phyloP scores from a whole-genome alignment of 495 filamentous ascomycete species.

The Penicillium salamii region DNA sequence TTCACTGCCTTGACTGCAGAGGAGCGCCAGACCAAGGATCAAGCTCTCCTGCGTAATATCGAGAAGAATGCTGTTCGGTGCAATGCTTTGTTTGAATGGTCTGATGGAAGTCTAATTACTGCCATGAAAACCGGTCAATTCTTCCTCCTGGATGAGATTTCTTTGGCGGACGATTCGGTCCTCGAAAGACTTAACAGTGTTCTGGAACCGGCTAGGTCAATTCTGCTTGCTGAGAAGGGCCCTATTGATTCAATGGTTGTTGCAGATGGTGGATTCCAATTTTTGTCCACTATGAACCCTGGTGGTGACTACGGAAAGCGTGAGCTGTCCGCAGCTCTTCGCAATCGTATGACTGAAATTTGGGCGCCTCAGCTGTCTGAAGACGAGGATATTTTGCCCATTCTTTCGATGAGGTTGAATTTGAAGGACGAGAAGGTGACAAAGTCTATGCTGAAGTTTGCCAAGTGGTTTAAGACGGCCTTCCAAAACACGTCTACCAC shows the following conservation, averaged over 20 bases:
- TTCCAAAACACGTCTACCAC: conserved; percentile 70
- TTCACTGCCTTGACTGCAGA: conserved; percentile 42
- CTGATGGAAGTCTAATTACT: conserved; percentile 88
- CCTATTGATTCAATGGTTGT: conserved; percentile 72
- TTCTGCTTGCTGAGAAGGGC: conserved; percentile 93
- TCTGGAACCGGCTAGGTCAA: conserved; percentile 80
- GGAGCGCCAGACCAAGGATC: conserved; percentile 39
- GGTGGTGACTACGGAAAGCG: conserved; percentile 97
- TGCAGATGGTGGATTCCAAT: conserved; percentile 84
- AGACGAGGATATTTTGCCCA: conserved; percentile 79
- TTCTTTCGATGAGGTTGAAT: conserved; percentile 72
- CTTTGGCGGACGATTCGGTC: conserved; percentile 95
- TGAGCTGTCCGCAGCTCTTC: conserved; percentile 89
- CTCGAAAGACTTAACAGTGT: conserved; percentile 96
- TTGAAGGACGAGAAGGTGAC: conserved; percentile 45
- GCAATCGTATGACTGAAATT: conserved; percentile 97
- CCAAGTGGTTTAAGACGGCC: conserved; percentile 83
- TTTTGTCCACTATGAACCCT: conserved; percentile 98
- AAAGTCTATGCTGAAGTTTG: conserved; percentile 73
- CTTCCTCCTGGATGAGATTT: conserved; percentile 97
- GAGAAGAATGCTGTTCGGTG: conserved; percentile 56
- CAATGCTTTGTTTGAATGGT: conserved; percentile 94
- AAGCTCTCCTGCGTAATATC: conserved; percentile 54
- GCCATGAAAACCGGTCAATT: conserved; percentile 88
- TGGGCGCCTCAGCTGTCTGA: conserved; percentile 88